A percentile compares a stretch with the other conserved stretches of the same genome.
phyloP scores from a whole-genome alignment of 768 basidiomycete species.

The Auricularia cornea region DNA sequence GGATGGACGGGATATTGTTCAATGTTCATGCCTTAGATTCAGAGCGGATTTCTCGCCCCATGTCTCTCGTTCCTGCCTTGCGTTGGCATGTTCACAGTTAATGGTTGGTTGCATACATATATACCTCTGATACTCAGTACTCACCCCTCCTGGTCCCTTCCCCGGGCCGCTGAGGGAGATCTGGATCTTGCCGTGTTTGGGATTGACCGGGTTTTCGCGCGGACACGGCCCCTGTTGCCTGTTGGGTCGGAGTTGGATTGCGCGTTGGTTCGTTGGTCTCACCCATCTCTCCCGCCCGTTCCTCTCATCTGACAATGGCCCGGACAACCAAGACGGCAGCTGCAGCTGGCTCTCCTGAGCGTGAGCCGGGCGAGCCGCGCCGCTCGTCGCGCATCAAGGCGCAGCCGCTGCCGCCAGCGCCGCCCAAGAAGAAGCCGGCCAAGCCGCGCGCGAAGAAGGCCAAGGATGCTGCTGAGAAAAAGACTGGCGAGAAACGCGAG shows the following conservation, averaged over 20 bases:
- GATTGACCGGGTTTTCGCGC: no score
- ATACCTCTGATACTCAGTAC: no score
- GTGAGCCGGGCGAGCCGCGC: constrained; percentile 35
- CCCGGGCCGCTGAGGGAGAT: no score
- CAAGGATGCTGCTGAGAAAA: constrained; percentile 22
- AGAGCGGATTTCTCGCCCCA: no score
- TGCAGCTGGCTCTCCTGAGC: constrained; percentile 17
- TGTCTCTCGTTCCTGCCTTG: no score
- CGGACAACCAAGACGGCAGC: constrained; percentile 7
- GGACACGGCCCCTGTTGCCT: no score
- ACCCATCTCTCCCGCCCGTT: neutral
- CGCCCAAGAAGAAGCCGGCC: constrained; percentile 24
- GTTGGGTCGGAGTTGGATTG: neutral
- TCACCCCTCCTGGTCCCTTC: no score
- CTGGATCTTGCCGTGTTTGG: no score
- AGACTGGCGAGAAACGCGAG: constrained; percentile 20
- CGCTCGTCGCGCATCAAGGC: constrained; percentile 47
- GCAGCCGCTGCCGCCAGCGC: constrained; percentile 19
- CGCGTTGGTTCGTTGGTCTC: neutral
- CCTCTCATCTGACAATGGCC: constrained; percentile 4
- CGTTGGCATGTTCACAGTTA: no score
- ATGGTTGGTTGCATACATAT: no score
- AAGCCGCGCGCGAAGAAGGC: constrained; percentile 36
- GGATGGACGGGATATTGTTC: neutral
- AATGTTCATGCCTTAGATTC: no score